Evolutionary conservation across 331 rosid species (phyloP).

Genomic region (Acacia concinna): DNA sequence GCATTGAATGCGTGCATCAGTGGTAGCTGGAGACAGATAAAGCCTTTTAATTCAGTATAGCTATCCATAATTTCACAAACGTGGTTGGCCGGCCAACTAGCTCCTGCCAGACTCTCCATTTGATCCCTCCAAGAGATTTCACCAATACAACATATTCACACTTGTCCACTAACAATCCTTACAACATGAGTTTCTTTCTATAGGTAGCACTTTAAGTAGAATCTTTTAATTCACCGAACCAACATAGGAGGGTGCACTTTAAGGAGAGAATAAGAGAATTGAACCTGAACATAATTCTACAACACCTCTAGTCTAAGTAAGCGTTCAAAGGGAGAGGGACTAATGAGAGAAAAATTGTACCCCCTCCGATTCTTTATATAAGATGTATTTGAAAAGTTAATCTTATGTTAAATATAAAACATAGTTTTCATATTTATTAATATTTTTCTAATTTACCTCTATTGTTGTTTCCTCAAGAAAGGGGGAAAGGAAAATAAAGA

Average conservation of each 20-base stretch:
- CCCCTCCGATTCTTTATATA: too few species aligned
- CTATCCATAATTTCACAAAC: not conserved
- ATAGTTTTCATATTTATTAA: too few species aligned
- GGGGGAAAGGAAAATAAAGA: too few species aligned
- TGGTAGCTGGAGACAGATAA: slow-evolving; percentile 1
- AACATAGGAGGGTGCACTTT: not conserved
- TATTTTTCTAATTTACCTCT: too few species aligned
- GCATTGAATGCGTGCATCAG: not conserved
- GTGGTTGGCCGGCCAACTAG: not conserved
- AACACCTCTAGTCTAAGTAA: not conserved
- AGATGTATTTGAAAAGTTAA: too few species aligned
- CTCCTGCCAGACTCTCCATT: not conserved
- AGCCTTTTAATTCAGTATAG: not conserved
- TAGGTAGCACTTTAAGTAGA: not conserved
- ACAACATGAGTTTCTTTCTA: not conserved
- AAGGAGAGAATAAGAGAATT: not conserved
- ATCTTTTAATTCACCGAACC: not conserved
- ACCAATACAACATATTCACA: not conserved
- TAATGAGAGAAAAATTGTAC: too few species aligned
- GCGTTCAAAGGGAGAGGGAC: not conserved
- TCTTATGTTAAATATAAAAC: too few species aligned
- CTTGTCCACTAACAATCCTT: not conserved
- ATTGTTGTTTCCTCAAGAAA: too few species aligned
- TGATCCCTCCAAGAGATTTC: not conserved
- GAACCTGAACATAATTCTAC: not conserved